Conservation (phyloP, 164 flowering plant species). For the Kingdonia uniflora region DNA sequence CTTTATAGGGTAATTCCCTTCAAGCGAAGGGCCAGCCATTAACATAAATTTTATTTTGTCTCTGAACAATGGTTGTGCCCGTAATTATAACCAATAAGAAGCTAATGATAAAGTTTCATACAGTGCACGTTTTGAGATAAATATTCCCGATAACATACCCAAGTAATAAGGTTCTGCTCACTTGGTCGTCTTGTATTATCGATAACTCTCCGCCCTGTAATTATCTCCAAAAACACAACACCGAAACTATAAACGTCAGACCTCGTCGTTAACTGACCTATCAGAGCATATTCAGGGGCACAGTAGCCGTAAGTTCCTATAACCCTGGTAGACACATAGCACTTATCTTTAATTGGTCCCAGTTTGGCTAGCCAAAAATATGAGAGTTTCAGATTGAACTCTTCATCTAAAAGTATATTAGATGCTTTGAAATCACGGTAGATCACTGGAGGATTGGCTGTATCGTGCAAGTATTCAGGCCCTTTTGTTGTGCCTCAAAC, state of each 20-base stretch:
- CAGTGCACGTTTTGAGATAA: background rate
- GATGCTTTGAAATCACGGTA: conserved; percentile 75
- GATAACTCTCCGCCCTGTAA: conserved; percentile 68
- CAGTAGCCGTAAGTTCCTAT: conserved; percentile 81
- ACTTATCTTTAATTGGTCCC: conserved; percentile 63
- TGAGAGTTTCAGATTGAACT: conserved; percentile 63
- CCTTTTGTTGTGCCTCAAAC: conserved; percentile 69
- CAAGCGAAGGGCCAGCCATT: conserved; percentile 65
- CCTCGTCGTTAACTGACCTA: conserved; percentile 63
- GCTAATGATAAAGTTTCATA: background rate
- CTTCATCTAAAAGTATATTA: conserved; percentile 53
- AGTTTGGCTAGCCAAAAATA: conserved; percentile 76
- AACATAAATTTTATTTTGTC: conserved; percentile 45
- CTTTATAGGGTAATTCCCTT: conserved; percentile 46
- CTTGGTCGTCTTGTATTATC: conserved; percentile 42
- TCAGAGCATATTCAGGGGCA: conserved; percentile 66
- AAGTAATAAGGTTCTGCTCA: conserved; percentile 55
- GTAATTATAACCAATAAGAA: conserved; percentile 3
- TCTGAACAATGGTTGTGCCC: conserved; percentile 67
- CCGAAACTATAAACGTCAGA: conserved; percentile 85
- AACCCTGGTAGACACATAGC: conserved; percentile 67
- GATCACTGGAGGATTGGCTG: conserved; percentile 60
- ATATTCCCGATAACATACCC: conserved; percentile 32
- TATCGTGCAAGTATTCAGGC: conserved; percentile 63
- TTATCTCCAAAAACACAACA: conserved; percentile 65